phyloP scores from a whole-genome alignment of 495 filamentous ascomycete species.

The Aspergillus asperescens region DNA sequence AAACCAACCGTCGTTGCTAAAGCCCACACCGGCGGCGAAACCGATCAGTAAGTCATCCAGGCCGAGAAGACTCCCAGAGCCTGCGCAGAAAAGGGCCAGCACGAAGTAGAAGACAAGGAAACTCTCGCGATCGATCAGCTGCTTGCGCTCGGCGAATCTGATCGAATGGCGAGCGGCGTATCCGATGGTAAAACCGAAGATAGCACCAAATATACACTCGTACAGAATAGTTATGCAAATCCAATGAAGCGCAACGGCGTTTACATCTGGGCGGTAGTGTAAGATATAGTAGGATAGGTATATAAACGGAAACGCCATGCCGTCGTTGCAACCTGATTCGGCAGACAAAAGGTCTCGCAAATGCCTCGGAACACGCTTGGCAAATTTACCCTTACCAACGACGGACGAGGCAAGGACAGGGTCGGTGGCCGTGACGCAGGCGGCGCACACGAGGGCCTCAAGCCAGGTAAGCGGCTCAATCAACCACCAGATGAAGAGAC shows the following conservation, averaged over 20 bases:
- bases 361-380: conserved; percentile 95
- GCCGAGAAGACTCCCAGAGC: conserved; percentile 85
- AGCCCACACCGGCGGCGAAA: conserved; percentile 91
- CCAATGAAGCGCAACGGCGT: conserved; percentile 76
- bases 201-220: conserved; percentile 88
- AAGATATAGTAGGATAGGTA: conserved; percentile 89
- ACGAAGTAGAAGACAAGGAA: conserved; percentile 99
- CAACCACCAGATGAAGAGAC: conserved; percentile 97
- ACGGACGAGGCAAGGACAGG: conserved; percentile 96
- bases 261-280: conserved; percentile 62
- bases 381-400: conserved; percentile 98
- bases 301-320: conserved; percentile 99
- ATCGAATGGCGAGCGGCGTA: conserved; percentile 87
- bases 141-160: conserved; percentile 77
- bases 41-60: conserved; percentile 96
- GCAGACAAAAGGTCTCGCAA: conserved; percentile 91
- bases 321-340: conserved; percentile 98
- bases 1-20: conserved; percentile 99
- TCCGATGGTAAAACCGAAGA: conserved; percentile 84
- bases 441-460: conserved; percentile 77
- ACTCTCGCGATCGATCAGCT: conserved; percentile 90
- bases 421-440: conserved; percentile 97
- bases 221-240: conserved; percentile 88
- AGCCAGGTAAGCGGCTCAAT: conserved; percentile 77
- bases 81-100: conserved; percentile 91